These are phyloP conservation scores for Penicillium pancosmium DNA, from an alignment of 495 filamentous ascomycete species.

Conservation along the genomic window DNA sequence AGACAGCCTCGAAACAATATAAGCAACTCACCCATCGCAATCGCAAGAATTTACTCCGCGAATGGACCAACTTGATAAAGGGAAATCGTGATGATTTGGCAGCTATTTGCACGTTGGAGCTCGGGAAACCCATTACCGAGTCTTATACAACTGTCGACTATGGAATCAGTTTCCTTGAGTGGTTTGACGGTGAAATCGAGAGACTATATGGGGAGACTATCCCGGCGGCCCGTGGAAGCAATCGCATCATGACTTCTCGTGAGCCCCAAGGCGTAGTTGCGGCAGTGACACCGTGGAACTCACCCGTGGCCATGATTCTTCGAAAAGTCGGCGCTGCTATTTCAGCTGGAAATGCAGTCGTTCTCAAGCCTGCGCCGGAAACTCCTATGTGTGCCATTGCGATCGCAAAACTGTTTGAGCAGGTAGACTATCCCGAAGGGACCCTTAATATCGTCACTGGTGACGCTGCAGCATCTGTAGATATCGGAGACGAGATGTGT, in stretches of 20 bases:
- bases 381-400: slow-evolving; percentile 20
- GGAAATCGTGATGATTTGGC: slow-evolving; percentile 11
- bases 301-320: slow-evolving; percentile 26
- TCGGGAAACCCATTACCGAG: slow-evolving; percentile 15
- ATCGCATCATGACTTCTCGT: slow-evolving; percentile 18
- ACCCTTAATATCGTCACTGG: slow-evolving; percentile 23
- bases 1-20: slow-evolving; percentile 39
- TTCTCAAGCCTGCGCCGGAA: slow-evolving; percentile 17
- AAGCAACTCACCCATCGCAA: slow-evolving; percentile 7
- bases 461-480: not conserved
- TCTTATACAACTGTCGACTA: slow-evolving; percentile 9
- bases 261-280: slow-evolving; percentile 24
- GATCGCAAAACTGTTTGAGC: slow-evolving; percentile 11
- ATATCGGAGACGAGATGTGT: slow-evolving; percentile 17
- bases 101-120: slow-evolving; percentile 12
- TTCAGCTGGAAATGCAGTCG: slow-evolving; percentile 23
- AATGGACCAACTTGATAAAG: slow-evolving; percentile 6
- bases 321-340: slow-evolving; percentile 29
- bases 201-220: slow-evolving; percentile 22
- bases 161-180: slow-evolving; percentile 16
- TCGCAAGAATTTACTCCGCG: slow-evolving; percentile 6
- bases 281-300: slow-evolving; percentile 29
- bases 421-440: slow-evolving; percentile 16
- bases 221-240: slow-evolving; percentile 13
- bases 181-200: slow-evolving; percentile 17